These are phyloP conservation scores for Tylopilus subfusipes DNA, from an alignment of 768 basidiomycete species.

Conservation along the genomic window DNA sequence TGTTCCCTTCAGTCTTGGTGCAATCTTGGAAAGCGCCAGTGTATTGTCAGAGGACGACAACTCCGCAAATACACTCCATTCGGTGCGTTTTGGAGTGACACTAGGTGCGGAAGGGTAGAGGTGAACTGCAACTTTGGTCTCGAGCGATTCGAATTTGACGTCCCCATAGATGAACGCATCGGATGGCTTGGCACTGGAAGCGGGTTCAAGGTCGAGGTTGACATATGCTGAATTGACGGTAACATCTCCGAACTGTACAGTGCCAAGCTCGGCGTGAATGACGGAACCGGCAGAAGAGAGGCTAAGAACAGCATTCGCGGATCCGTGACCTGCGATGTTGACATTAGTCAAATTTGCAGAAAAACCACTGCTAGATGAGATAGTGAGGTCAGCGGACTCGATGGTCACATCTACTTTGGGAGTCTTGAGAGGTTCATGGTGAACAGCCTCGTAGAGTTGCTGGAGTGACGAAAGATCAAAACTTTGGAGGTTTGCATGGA, in stretches of 20 bases:
- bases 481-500: background rate
- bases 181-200: background rate
- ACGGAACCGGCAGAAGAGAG: constrained; percentile 1
- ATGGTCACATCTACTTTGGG: constrained; percentile 4
- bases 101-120: constrained; percentile 1
- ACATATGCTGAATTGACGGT: background rate
- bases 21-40: constrained; percentile 5
- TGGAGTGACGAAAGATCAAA: background rate
- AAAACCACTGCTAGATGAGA: background rate
- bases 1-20: constrained; percentile 1
- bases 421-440: background rate
- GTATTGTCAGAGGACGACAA: background rate
- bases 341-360: constrained; percentile 1
- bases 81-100: background rate
- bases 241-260: background rate
- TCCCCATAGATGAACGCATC: constrained; percentile 1
- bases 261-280: constrained; percentile 2
- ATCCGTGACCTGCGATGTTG: background rate
- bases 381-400: background rate
- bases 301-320: background rate
- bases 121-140: background rate
- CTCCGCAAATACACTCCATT: constrained; percentile 3
- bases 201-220: constrained; percentile 3
- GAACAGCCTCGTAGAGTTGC: background rate
- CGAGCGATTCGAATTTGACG: background rate